Conservation (phyloP, 2,329 filamentous ascomycete genomes). For the Harringtonia aguacate region DNA sequence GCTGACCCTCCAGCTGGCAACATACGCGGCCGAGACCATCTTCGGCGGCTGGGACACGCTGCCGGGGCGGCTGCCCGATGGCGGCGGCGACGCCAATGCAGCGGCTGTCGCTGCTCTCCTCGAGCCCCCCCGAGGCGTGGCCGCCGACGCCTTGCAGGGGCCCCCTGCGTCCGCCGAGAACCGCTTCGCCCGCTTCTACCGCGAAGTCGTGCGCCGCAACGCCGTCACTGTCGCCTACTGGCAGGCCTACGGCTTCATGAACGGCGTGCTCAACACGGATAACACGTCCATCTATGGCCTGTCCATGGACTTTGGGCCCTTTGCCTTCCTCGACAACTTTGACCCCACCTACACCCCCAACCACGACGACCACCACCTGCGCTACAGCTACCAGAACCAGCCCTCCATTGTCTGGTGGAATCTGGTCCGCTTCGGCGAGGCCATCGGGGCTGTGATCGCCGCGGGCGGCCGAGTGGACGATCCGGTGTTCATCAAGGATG, state of each 20-base stretch:
- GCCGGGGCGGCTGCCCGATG: constrained; percentile 48
- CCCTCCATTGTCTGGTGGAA: constrained; percentile 99
- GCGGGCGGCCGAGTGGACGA: constrained; percentile 64
- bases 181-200: constrained; percentile 75
- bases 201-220: constrained; percentile 77
- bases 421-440: constrained; percentile 80
- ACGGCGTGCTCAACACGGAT: constrained; percentile 94
- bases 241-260: constrained; percentile 99
- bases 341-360: constrained; percentile 93
- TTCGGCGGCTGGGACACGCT: constrained; percentile 81
- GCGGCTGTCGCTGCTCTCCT: neutral
- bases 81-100: constrained; percentile 29
- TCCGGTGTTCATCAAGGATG: constrained; percentile 57
- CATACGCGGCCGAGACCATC: constrained; percentile 79
- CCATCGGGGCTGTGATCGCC: constrained; percentile 79
- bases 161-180: constrained; percentile 60
- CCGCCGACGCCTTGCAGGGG: constrained; percentile 13
- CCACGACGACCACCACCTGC: constrained; percentile 79
- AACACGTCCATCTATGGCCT: constrained; percentile 88
- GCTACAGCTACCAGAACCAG: constrained; percentile 90
- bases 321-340: constrained; percentile 96
- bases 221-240: constrained; percentile 81
- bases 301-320: constrained; percentile 90
- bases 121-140: constrained; percentile 15
- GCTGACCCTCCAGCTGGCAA: constrained; percentile 62